A percentile compares a stretch with the other conserved stretches of the same genome.
These are phyloP conservation scores for Chaetomium tenue DNA, from an alignment of 495 filamentous ascomycete genomes.

Conservation along the genomic window DNA sequence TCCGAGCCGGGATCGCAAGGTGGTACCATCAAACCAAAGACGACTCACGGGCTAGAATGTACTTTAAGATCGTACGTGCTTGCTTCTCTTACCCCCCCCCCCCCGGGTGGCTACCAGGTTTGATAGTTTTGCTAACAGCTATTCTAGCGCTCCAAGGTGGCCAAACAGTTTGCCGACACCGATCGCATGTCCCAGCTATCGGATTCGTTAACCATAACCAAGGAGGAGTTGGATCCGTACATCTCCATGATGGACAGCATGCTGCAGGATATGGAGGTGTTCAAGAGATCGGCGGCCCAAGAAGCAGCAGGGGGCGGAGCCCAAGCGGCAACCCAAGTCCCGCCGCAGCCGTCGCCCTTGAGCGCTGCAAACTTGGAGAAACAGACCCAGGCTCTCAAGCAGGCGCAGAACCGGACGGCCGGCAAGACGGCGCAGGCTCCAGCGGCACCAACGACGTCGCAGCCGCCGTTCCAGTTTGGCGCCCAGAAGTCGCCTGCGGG, in stretches of 20 bases:
- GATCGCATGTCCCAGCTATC: conserved; percentile 47
- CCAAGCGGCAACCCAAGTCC: conserved; percentile 27
- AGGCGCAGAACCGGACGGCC: conserved; percentile 46
- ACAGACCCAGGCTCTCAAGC: conserved; percentile 55
- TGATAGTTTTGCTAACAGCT: conserved; percentile 31
- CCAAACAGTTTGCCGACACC: conserved; percentile 57
- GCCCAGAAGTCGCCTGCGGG: conserved; percentile 72
- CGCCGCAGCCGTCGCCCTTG: conserved; percentile 50
- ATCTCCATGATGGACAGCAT: conserved; percentile 42
- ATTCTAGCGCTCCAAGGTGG: conserved; percentile 54
- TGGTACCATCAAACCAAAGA: conserved; percentile 48
- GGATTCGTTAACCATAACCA: conserved; percentile 58
- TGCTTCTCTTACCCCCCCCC: background rate
- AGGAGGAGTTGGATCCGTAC: conserved; percentile 53
- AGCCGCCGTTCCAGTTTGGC: conserved; percentile 66
- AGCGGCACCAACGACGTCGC: conserved; percentile 62
- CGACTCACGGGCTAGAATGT: conserved; percentile 45
- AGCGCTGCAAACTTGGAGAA: conserved; percentile 69
- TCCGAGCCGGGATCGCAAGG: conserved; percentile 35
- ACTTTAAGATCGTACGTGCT: conserved; percentile 46
- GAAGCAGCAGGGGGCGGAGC: background rate
- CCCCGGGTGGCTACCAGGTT: background rate
- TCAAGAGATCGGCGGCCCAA: conserved; percentile 19
- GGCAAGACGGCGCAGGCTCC: conserved; percentile 50
- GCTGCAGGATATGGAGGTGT: conserved; percentile 3